phyloP scores from a whole-genome alignment of 257 asterid species.

The Lavandula angustifolia region DNA sequence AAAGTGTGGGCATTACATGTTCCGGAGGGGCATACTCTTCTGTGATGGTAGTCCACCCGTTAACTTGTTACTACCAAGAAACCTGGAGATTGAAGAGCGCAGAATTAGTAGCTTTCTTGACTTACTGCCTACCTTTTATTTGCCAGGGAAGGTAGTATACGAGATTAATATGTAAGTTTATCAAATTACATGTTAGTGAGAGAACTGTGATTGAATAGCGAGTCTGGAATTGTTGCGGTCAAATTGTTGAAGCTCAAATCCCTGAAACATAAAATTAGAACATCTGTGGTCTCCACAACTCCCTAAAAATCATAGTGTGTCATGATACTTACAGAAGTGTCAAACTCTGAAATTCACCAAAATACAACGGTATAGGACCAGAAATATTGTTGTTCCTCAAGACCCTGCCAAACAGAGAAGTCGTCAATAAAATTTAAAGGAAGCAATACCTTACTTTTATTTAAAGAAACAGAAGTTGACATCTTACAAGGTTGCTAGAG shows the following conservation, averaged over 20 bases:
- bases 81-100: slow-evolving; percentile 46
- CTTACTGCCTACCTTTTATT: not conserved
- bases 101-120: not conserved
- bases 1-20: slow-evolving; percentile 47
- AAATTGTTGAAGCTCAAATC: slow-evolving; percentile 91
- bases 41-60: slow-evolving; percentile 58
- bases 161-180: slow-evolving; percentile 2
- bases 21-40: slow-evolving; percentile 47
- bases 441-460: slow-evolving; percentile 4
- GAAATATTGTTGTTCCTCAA: slow-evolving; percentile 78
- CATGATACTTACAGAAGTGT: slow-evolving; percentile 53
- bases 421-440: not conserved
- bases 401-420: slow-evolving; percentile 44
- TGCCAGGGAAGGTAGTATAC: not conserved
- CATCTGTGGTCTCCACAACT: not conserved
- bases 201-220: slow-evolving; percentile 52
- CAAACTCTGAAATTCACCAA: slow-evolving; percentile 55
- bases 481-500: slow-evolving; percentile 62
- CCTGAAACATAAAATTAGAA: slow-evolving; percentile 45
- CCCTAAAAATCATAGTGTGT: not conserved
- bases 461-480: slow-evolving; percentile 7
- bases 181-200: slow-evolving; percentile 57
- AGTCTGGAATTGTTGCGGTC: slow-evolving; percentile 56
- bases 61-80: slow-evolving; percentile 76
- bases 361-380: slow-evolving; percentile 62